These are phyloP conservation scores for Eremothecium gossypii DNA, from an alignment of 1,139 yeast species.

Conservation along the genomic window DNA sequence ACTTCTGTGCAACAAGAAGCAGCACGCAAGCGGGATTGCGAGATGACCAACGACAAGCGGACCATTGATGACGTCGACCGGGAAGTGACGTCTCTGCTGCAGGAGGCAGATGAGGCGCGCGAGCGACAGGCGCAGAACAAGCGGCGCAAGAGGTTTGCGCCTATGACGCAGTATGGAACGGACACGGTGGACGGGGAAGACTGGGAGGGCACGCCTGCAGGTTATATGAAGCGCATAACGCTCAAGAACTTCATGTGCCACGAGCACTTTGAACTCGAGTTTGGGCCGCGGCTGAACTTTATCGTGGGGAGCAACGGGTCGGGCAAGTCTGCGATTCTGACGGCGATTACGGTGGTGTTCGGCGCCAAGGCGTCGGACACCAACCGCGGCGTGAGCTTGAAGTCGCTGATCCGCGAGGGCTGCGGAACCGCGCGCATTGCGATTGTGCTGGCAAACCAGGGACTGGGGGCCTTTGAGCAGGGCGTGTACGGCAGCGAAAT, in stretches of 20 bases:
- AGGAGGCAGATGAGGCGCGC: not conserved
- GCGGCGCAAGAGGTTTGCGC: constrained; percentile 4
- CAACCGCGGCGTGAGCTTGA: constrained; percentile 66
- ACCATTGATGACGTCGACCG: not conserved
- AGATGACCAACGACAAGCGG: constrained; percentile 2
- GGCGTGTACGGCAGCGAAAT: constrained; percentile 61
- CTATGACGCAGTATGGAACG: constrained; percentile 25
- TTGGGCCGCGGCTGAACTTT: constrained; percentile 83
- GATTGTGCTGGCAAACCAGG: constrained; percentile 54
- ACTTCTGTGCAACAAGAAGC: too few relatives aligned
- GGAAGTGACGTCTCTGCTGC: not conserved
- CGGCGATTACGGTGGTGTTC: constrained; percentile 82
- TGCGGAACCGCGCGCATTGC: constrained; percentile 51
- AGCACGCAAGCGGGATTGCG: not conserved
- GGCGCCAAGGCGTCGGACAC: constrained; percentile 96
- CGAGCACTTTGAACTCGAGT: constrained; percentile 58
- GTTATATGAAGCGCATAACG: constrained; percentile 44
- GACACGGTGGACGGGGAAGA: constrained; percentile 4
- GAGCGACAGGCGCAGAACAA: not conserved
- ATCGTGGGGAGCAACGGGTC: constrained; percentile 93
- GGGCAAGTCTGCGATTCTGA: constrained; percentile 87
- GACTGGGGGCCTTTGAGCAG: constrained; percentile 54
- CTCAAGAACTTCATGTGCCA: constrained; percentile 80
- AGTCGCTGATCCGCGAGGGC: constrained; percentile 72
- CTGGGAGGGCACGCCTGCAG: constrained; percentile 19